phyloP scores from a whole-genome alignment of 257 asterid species.

The Salvia miltiorrhiza region DNA sequence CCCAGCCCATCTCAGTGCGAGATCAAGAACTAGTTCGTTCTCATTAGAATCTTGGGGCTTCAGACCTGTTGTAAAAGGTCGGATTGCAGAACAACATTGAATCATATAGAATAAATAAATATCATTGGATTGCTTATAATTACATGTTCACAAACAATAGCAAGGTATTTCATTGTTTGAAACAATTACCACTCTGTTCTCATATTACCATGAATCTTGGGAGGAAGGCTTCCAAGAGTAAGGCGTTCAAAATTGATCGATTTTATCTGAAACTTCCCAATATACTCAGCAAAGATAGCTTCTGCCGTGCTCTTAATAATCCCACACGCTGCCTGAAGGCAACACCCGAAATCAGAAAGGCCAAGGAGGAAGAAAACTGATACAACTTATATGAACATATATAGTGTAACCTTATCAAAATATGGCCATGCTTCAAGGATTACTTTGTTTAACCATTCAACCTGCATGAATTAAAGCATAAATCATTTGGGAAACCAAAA shows the following conservation, averaged over 20 bases:
- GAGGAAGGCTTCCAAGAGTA: slow-evolving; percentile 71
- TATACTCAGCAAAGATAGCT: slow-evolving; percentile 54
- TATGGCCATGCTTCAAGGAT: slow-evolving; percentile 61
- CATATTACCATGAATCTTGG: slow-evolving; percentile 55
- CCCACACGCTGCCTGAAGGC: slow-evolving; percentile 59
- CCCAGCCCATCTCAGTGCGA: slow-evolving; percentile 76
- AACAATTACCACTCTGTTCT: neutral
- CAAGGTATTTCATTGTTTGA: no score
- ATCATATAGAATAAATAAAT: neutral
- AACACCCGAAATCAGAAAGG: slow-evolving; percentile 7
- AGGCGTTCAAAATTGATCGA: slow-evolving; percentile 58
- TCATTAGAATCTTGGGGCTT: slow-evolving; percentile 66
- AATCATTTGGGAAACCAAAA: slow-evolving; percentile 1
- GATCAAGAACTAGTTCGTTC: slow-evolving; percentile 64
- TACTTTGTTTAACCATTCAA: slow-evolving; percentile 74
- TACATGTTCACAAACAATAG: neutral
- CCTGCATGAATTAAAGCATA: slow-evolving; percentile 35
- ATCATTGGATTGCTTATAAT: neutral
- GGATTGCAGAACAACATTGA: neutral
- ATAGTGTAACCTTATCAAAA: slow-evolving; percentile 61
- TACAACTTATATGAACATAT: neutral
- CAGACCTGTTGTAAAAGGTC: slow-evolving; percentile 43
- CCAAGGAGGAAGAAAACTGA: neutral
- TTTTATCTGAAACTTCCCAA: slow-evolving; percentile 43
- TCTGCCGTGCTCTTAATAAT: slow-evolving; percentile 49